Conservation (phyloP, 2,329 filamentous ascomycete genomes). For the Clarireedia sp. region DNA sequence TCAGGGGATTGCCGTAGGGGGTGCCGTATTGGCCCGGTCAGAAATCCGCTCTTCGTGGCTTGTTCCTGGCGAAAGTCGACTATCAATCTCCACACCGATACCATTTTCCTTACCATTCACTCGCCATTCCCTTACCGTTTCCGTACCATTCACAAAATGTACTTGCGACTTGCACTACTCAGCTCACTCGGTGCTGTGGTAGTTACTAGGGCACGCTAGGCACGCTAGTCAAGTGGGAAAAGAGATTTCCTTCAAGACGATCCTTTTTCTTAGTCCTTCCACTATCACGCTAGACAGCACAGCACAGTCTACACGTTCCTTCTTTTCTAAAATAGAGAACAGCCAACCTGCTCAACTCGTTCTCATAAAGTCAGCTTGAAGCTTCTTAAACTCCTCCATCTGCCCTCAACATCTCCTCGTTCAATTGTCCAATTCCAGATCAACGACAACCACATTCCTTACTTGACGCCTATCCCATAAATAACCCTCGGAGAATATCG, state of each 20-base stretch:
- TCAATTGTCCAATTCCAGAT: neutral
- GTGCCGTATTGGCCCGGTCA: too few species aligned
- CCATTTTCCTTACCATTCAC: too few species aligned
- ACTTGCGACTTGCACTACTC: neutral
- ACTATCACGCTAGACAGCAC: neutral
- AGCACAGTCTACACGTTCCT: slow-evolving; percentile 3
- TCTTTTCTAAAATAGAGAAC: neutral
- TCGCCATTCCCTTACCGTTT: too few species aligned
- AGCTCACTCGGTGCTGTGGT: neutral
- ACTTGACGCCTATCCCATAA: neutral
- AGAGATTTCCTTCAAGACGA: neutral
- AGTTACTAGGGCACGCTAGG: too few species aligned
- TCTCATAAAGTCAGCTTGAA: slow-evolving; percentile 4
- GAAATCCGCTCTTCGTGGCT: too few species aligned
- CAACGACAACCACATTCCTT: slow-evolving; percentile 4
- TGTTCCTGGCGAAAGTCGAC: too few species aligned
- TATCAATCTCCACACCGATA: too few species aligned
- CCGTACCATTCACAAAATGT: too few species aligned
- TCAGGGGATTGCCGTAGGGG: too few species aligned
- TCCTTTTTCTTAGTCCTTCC: neutral
- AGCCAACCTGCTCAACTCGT: slow-evolving; percentile 4
- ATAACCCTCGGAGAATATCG: neutral
- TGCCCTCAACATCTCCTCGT: neutral
- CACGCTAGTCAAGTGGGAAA: too few species aligned
- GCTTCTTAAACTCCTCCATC: neutral